Base-by-base conservation (phyloP, 1,284 basidiomycete genomes). In the Grifola frondosa region DNA sequence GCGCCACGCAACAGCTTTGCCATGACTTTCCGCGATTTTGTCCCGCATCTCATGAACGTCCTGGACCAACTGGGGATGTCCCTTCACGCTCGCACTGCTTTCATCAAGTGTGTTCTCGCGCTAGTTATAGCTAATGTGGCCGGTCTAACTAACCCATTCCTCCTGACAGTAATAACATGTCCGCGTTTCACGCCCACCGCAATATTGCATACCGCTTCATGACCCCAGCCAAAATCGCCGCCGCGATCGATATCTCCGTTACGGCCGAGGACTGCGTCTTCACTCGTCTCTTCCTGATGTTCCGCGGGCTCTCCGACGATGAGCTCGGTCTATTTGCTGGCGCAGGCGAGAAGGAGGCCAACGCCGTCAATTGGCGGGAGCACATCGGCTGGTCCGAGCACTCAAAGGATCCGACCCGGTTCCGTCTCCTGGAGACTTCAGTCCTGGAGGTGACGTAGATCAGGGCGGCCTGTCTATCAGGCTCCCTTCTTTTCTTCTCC, bases 191-290 rank as follows among this genome's bases (percentile, higher is more conserved):
- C 11, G 68, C 71, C 5, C 87, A 91, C 65, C 84, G 82, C 60
- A 87, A 91, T 63, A 86, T 91, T 49, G 88, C 88, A 10, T 91
- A 90, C 59, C 80, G 88, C n/a, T 90, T 91, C 66, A 75, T 91
- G 52, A 75, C 80, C 8, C 88, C 87, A 3, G 70, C 73, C 46
- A 83, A 78, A 52, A 84, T 91, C 36, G 85, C 87, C 7, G 79
- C 85, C 1, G 88, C 88, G n/a, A 79, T 91, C 47, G 88, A 91
- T 59, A 87, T 91, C 50, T 80, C 81, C 2, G 80, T 90, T n/a
- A 84, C 84, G 1, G 73, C 77, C 12, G 84, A 88, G 41, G 79
- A 82, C 20, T 88, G 86, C 59, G 70, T 85, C 46, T 90, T 88
- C 63, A 90, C 84, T n/a, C 80, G 88, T 17, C 66, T 91, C 20